Conservation (phyloP, 1,284 basidiomycete species). For the Leccinum subrobustum region DNA sequence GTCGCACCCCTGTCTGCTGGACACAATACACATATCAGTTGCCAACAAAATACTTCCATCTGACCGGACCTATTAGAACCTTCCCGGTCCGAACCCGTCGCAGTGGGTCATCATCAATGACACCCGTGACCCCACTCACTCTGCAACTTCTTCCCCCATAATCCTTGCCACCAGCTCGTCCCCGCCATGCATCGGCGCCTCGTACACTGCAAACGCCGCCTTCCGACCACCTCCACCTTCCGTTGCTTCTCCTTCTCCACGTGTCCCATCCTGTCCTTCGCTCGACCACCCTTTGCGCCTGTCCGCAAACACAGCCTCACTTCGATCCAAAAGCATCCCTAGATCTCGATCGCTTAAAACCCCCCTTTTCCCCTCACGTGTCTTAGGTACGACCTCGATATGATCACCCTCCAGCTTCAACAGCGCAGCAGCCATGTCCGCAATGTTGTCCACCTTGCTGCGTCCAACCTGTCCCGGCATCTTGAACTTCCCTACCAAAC, state of each 20-base stretch:
- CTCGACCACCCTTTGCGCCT: constrained; percentile 79
- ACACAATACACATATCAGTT: background rate
- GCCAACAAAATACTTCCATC: background rate
- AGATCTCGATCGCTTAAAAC: constrained; percentile 84
- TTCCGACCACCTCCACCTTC: constrained; percentile 32
- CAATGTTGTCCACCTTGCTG: constrained; percentile 59
- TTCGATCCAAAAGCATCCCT: constrained; percentile 78
- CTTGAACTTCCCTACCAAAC: constrained; percentile 69
- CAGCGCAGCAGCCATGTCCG: constrained; percentile 81
- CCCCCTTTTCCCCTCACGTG: constrained; percentile 58
- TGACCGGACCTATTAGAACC: background rate
- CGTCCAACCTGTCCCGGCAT: constrained; percentile 51
- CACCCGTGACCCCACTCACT: background rate
- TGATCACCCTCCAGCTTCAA: constrained; percentile 85
- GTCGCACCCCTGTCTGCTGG: background rate
- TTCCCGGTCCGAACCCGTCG: background rate
- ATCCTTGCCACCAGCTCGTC: constrained; percentile 74
- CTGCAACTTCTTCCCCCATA: constrained; percentile 50
- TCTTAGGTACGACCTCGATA: constrained; percentile 82
- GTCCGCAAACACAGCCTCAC: constrained; percentile 74
- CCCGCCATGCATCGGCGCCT: constrained; percentile 66
- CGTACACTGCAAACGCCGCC: constrained; percentile 83
- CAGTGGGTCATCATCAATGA: background rate
- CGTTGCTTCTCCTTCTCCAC: constrained; percentile 26
- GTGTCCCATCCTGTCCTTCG: constrained; percentile 14